Percentiles rank a stretch among this genome's conserved stretches.
phyloP scores from a whole-genome alignment of 371 early-diverging fungal species.

The Haplosporangium sp. region DNA sequence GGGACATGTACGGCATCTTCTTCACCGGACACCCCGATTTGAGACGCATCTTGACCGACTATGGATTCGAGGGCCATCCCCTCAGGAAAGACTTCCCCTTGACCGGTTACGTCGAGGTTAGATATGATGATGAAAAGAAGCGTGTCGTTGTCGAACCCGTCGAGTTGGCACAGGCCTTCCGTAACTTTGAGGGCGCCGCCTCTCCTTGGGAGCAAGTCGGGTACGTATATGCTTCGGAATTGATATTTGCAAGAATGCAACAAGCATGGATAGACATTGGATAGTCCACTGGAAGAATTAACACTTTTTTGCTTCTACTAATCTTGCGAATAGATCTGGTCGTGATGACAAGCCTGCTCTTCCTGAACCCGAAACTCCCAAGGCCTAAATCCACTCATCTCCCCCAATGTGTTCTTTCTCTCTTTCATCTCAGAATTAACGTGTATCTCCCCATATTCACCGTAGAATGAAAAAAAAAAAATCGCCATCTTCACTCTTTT shows the following conservation, averaged over 20 bases:
- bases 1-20: constrained; percentile 98
- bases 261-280: background rate
- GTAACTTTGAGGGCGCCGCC: constrained; percentile 89
- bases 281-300: background rate
- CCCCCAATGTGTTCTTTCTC: background rate
- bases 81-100: constrained; percentile 98
- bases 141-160: constrained; percentile 95
- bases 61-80: constrained; percentile 98
- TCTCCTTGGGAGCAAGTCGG: constrained; percentile 93
- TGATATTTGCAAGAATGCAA: too few species aligned
- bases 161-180: constrained; percentile 96
- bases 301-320: background rate
- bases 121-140: constrained; percentile 98
- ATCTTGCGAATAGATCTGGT: constrained; percentile 33
- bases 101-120: constrained; percentile 94
- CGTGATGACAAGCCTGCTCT: constrained; percentile 57
- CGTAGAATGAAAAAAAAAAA: background rate
- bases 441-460: constrained; percentile 5
- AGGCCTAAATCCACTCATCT: constrained; percentile 34
- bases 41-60: constrained; percentile 97
- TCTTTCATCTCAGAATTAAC: constrained; percentile 2
- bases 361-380: constrained; percentile 53
- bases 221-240: constrained; percentile 23
- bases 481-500: constrained; percentile 4
- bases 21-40: constrained; percentile 97